These are phyloP conservation scores for Cutaneotrichosporon daszewskae DNA, from an alignment of 1,284 basidiomycete genomes.

Conservation along the genomic window DNA sequence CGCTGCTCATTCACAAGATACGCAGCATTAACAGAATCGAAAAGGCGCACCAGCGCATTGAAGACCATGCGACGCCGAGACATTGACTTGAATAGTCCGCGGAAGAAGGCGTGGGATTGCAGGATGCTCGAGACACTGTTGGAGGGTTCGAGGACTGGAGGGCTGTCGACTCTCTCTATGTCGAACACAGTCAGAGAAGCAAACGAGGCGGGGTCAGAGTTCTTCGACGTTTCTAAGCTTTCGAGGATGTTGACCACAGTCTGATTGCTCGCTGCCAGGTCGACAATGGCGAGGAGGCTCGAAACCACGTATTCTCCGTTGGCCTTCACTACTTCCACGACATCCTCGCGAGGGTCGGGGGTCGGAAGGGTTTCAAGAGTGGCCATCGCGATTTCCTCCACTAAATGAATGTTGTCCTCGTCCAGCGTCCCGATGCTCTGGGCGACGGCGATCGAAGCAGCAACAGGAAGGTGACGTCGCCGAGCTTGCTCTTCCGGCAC, in stretches of 20 bases:
- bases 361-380: too few species aligned
- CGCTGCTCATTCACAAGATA: slow-evolving; percentile 83
- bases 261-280: not conserved
- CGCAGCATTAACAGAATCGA: slow-evolving; percentile 61
- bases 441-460: slow-evolving; percentile 21
- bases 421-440: not conserved
- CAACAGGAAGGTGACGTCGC: slow-evolving; percentile 18
- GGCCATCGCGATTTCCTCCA: too few species aligned
- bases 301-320: not conserved
- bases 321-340: too few species aligned
- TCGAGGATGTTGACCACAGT: not conserved
- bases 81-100: slow-evolving; percentile 1
- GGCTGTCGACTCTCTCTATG: not conserved
- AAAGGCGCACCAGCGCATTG: slow-evolving; percentile 67
- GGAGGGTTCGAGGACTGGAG: slow-evolving; percentile 6
- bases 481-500: slow-evolving; percentile 7
- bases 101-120: slow-evolving; percentile 9
- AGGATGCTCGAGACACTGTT: slow-evolving; percentile 1
- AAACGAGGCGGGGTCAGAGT: slow-evolving; percentile 1
- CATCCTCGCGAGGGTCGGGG: too few species aligned
- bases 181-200: slow-evolving; percentile 7
- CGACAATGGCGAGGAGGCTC: not conserved
- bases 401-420: too few species aligned
- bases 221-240: not conserved
- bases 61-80: slow-evolving; percentile 54